phyloP scores from a whole-genome alignment of 768 basidiomycete genomes.

The Calocybe cyanea region DNA sequence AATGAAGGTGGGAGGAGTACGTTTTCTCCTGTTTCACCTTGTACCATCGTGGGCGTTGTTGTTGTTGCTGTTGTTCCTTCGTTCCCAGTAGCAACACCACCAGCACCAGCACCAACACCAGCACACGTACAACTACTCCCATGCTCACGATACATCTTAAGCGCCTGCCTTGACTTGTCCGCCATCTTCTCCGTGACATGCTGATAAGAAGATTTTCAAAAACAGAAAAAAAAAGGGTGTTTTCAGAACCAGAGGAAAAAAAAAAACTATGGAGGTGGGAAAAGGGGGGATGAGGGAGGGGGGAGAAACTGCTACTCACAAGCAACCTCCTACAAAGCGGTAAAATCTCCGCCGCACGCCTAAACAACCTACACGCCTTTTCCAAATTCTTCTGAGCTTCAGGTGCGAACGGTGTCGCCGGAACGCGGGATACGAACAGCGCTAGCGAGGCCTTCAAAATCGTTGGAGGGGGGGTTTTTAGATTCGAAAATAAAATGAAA shows the following conservation, averaged over 20 bases:
- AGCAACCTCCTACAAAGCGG: slow-evolving; percentile 58
- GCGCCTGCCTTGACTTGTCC: slow-evolving; percentile 46
- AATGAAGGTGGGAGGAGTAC: slow-evolving; percentile 32
- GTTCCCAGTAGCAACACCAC: no score
- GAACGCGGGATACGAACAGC: slow-evolving; percentile 59
- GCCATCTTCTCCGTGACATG: slow-evolving; percentile 37
- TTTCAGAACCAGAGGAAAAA: background rate
- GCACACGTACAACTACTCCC: no score
- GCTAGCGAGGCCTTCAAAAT: slow-evolving; percentile 54
- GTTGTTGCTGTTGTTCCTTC: no score
- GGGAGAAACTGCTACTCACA: slow-evolving; percentile 31
- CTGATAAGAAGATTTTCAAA: background rate
- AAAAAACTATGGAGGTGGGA: background rate
- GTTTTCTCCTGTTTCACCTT: background rate
- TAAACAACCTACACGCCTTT: slow-evolving; percentile 52
- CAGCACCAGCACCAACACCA: no score
- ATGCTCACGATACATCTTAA: slow-evolving; percentile 39
- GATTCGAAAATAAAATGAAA: no score
- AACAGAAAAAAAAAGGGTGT: no score
- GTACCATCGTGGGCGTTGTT: no score
- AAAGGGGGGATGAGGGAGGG: background rate
- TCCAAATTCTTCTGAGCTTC: slow-evolving; percentile 62
- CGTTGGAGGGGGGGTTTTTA: background rate
- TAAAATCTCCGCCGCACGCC: slow-evolving; percentile 52
- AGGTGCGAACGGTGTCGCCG: slow-evolving; percentile 51